Evolutionary conservation across 2,329 filamentous ascomycete genomes (phyloP).

Genomic region (Metarhizium guizhouense): DNA sequence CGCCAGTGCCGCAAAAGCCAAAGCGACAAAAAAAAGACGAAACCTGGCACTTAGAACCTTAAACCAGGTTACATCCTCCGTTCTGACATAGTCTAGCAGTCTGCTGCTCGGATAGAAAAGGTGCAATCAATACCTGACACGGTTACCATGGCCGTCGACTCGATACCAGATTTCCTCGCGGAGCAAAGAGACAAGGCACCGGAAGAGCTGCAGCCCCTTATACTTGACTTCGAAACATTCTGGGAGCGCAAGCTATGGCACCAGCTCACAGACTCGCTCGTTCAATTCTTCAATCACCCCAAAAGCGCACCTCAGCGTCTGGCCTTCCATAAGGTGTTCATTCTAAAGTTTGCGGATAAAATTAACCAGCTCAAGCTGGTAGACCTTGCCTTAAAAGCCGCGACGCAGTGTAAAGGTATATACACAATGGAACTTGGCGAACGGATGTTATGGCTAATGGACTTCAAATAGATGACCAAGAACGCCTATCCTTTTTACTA

Average conservation of each 20-base stretch:
- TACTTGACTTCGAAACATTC: constrained; percentile 88
- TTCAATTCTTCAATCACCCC: constrained; percentile 78
- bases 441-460: constrained; percentile 5
- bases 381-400: constrained; percentile 77
- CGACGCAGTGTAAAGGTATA: constrained; percentile 71
- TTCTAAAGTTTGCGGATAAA: constrained; percentile 93
- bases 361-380: constrained; percentile 99
- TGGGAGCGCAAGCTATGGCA: constrained; percentile 99
- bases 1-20: background rate
- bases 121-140: background rate
- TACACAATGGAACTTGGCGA: constrained; percentile 5
- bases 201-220: constrained; percentile 77
- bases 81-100: background rate
- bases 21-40: background rate
- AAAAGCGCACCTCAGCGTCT: constrained; percentile 78
- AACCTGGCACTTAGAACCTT: too few species aligned
- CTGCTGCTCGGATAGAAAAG: background rate
- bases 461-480: constrained; percentile 61
- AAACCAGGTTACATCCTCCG: background rate
- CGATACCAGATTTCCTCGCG: constrained; percentile 84
- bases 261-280: constrained; percentile 83
- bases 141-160: constrained; percentile 66
- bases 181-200: constrained; percentile 84
- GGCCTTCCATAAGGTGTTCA: constrained; percentile 86
- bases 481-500: constrained; percentile 78